Conservation (phyloP, 768 basidiomycete species). For the Royoungia palumana region DNA sequence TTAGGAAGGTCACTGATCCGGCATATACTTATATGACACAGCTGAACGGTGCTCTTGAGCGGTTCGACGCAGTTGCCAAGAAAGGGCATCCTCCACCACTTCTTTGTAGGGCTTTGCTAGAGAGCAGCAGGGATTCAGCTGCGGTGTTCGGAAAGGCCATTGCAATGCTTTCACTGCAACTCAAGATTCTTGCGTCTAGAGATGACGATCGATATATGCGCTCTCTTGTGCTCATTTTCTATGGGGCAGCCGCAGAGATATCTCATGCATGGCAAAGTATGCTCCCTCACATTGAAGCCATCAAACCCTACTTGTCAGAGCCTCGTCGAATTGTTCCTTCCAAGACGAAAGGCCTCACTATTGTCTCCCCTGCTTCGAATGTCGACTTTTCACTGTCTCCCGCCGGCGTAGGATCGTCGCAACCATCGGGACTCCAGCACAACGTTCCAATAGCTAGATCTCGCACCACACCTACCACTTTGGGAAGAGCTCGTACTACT, state of each 20-base stretch:
- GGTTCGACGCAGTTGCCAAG: constrained; percentile 81
- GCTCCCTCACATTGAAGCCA: constrained; percentile 63
- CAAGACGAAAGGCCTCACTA: constrained; percentile 28
- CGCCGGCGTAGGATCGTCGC: constrained; percentile 26
- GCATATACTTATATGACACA: constrained; percentile 77
- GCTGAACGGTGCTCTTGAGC: constrained; percentile 85
- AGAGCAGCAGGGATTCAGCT: constrained; percentile 81
- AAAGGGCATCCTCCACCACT: constrained; percentile 63
- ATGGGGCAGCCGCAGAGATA: constrained; percentile 87
- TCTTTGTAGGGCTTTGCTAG: constrained; percentile 74
- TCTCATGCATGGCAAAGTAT: constrained; percentile 81
- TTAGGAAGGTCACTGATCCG: constrained; percentile 83
- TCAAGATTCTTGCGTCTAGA: constrained; percentile 66
- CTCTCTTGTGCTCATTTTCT: constrained; percentile 81
- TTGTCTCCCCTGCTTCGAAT: constrained; percentile 21
- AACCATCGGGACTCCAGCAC: constrained; percentile 18
- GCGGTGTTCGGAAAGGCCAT: constrained; percentile 86
- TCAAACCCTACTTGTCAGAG: constrained; percentile 61
- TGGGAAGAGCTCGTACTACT: constrained; percentile 50
- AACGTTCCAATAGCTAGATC: constrained; percentile 30
- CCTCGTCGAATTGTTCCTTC: constrained; percentile 34
- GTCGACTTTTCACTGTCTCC: constrained; percentile 28
- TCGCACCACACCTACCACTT: constrained; percentile 25
- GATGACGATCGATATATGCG: constrained; percentile 88
- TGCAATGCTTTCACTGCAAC: constrained; percentile 73